Conservation (phyloP, 768 basidiomycete species). For the Naganishia friedmannii region DNA sequence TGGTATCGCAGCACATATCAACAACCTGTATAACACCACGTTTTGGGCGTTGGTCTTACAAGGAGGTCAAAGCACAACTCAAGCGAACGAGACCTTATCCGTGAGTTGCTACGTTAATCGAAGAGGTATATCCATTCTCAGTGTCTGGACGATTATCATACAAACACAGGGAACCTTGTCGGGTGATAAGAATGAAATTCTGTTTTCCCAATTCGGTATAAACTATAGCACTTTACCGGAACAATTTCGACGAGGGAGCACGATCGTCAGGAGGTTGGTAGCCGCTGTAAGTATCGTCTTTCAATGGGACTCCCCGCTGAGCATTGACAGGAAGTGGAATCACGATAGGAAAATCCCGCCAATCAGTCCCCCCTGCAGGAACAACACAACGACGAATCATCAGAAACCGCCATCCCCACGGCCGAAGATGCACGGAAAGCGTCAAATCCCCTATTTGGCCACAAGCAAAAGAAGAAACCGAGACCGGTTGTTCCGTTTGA, state of each 20-base stretch:
- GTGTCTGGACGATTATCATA: neutral
- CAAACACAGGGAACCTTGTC: constrained; percentile 74
- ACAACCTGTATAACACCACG: constrained; percentile 91
- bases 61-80: constrained; percentile 69
- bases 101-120: constrained; percentile 54
- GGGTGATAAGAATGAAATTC: constrained; percentile 83
- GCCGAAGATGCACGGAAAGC: neutral
- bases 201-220: constrained; percentile 74
- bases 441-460: constrained; percentile 12
- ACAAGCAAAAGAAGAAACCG: constrained; percentile 47
- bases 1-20: constrained; percentile 75
- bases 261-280: constrained; percentile 65
- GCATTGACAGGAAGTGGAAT: neutral
- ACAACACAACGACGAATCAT: neutral
- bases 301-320: neutral
- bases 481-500: constrained; percentile 53
- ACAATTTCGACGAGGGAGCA: constrained; percentile 78
- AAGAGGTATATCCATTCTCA: neutral
- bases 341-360: neutral
- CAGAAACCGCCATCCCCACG: neutral
- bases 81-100: constrained; percentile 76
- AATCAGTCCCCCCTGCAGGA: neutral
- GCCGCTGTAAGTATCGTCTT: neutral
- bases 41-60: constrained; percentile 92
- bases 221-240: constrained; percentile 79